Base-by-base conservation (phyloP, 2,329 filamentous ascomycete species). In the Fusarium coffeatum region DNA sequence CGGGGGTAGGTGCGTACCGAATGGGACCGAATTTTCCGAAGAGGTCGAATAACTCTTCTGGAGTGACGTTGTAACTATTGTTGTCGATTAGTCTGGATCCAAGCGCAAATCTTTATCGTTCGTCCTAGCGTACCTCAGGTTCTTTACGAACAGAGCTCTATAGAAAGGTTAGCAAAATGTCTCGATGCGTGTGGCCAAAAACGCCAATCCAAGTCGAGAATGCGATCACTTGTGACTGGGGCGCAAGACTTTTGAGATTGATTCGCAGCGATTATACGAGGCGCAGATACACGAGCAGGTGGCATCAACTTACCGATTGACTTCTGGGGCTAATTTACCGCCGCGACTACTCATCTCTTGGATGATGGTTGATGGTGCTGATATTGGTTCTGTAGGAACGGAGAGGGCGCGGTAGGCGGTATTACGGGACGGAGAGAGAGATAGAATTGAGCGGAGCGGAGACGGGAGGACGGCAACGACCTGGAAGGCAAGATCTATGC, bases 71-170 rank as follows among this genome's bases (percentile, higher is more conserved):
- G 89, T 98, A 98, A 92, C 94, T 97, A 34, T 55, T 85, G 85
- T 89, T 88, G 82, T 89, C 89, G 83, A 87, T 89, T 72, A 78
- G 75, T 71, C 42, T 67, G 32, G 23, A 50, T 64, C 43, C 60
- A 60, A 61, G 62, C 51, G 66, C 60, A 46, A 43, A 25, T 37
- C 18, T 49, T 57, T 62, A 45, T 57, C 20, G 30, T 55, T 49
- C 55, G 56, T 63, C 61, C 27, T 48, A 25, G 83, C 86, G 75
- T 83, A 97, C 93, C 93, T 97, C 86, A 98, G 89, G 89, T 99
- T 98, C 93, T 98, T 98, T 79, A 98, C 95, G 89, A 98, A 98
- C 87, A 99, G 93, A 91, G 96, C 95, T 91, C 95, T 97, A 76
- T 70, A 56, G 8, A 49, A 59, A 6, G 25, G 80, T 83, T 74